phyloP scores from a whole-genome alignment of 2,329 filamentous ascomycete genomes.

The Colletotrichum theobromicola region DNA sequence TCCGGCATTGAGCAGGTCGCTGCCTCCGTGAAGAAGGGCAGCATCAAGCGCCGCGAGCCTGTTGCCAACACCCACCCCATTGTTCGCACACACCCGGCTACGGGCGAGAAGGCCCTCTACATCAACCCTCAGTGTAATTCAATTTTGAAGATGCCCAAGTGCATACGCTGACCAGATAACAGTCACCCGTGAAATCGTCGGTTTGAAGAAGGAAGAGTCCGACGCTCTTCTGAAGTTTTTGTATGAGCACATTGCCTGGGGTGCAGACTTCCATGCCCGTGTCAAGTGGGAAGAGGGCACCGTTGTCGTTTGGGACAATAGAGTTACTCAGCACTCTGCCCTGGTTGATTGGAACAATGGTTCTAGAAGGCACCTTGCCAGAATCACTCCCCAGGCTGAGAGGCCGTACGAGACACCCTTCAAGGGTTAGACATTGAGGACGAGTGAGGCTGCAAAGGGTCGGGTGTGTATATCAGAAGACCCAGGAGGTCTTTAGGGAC shows the following conservation, averaged over 20 bases:
- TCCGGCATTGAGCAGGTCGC: constrained; percentile 17
- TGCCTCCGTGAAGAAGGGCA: constrained; percentile 16
- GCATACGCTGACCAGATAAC: neutral
- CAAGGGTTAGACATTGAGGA: neutral
- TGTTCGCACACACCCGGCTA: constrained; percentile 16
- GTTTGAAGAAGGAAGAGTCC: constrained; percentile 19
- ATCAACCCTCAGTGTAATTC: constrained; percentile 19
- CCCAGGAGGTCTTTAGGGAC: neutral
- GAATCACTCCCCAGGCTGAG: constrained; percentile 19
- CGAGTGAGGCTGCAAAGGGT: neutral
- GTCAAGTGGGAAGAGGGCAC: constrained; percentile 21
- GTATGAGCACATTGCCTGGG: constrained; percentile 21
- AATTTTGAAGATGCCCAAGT: neutral
- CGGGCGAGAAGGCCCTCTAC: constrained; percentile 17
- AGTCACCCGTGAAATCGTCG: constrained; percentile 20
- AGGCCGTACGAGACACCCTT: constrained; percentile 18
- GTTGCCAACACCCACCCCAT: constrained; percentile 19
- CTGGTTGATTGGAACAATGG: constrained; percentile 20
- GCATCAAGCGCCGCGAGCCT: constrained; percentile 21
- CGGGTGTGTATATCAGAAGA: neutral
- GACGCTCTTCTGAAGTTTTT: constrained; percentile 19
- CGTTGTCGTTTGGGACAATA: constrained; percentile 20
- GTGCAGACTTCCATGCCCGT: constrained; percentile 19
- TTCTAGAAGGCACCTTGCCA: constrained; percentile 15
- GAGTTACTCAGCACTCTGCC: constrained; percentile 18